Conservation (phyloP, 805 yeast species). For the Candida xiaguanensis region DNA sequence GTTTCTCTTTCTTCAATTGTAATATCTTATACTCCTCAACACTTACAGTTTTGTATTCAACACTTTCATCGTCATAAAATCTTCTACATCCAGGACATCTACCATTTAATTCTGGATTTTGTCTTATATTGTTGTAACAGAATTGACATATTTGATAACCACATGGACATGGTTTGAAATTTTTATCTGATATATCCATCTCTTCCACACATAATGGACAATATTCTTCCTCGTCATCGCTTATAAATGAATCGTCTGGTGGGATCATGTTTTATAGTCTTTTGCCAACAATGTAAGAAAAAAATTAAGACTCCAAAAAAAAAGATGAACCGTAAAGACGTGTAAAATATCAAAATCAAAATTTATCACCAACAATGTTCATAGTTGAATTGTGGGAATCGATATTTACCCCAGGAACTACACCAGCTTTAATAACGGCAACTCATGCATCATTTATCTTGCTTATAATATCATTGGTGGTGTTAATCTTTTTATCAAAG, state of each 20-base stretch:
- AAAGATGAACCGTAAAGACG: conserved; percentile 2
- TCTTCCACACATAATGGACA: conserved; percentile 98
- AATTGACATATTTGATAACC: conserved; percentile 98
- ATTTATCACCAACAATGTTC: conserved; percentile 23
- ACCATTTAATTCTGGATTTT: conserved; percentile 92
- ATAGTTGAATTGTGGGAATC: conserved; percentile 81
- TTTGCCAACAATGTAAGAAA: conserved; percentile 7
- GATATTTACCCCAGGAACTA: conserved; percentile 87
- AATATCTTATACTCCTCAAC: conserved; percentile 85
- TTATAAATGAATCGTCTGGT: conserved; percentile 53
- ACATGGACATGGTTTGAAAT: conserved; percentile 99
- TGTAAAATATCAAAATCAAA: conserved; percentile 2
- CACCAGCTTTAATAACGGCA: conserved; percentile 84
- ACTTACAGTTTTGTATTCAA: conserved; percentile 78
- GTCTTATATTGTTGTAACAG: conserved; percentile 94
- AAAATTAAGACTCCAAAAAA: conserved; percentile 2
- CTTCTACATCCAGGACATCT: conserved; percentile 98
- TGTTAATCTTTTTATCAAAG: conserved; percentile 57
- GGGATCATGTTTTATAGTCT: conserved; percentile 21
- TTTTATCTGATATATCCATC: conserved; percentile 93
- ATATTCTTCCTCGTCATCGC: conserved; percentile 78
- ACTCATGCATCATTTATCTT: conserved; percentile 80
- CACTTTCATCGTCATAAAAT: conserved; percentile 86
- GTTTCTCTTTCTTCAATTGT: conserved; percentile 74
- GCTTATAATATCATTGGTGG: conserved; percentile 52